A percentile compares a stretch with the other conserved stretches of the same genome.
These are phyloP conservation scores for Graphiopsis chlorocephala DNA, from an alignment of 2,329 filamentous ascomycete genomes.

Conservation along the genomic window DNA sequence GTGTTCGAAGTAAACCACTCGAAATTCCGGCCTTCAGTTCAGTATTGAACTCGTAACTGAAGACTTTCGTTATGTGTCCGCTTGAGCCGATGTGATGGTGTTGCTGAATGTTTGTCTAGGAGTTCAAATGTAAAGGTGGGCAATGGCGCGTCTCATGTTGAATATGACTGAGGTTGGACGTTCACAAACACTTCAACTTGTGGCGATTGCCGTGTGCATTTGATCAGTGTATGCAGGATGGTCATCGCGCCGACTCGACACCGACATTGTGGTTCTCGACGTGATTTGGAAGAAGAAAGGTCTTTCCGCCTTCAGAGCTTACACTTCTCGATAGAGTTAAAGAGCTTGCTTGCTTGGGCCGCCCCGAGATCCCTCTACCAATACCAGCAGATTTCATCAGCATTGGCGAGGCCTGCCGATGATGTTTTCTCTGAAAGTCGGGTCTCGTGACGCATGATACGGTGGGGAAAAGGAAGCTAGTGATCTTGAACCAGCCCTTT, in stretches of 20 bases:
- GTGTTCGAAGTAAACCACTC: background rate
- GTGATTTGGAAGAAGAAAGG: background rate
- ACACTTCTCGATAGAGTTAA: conserved; percentile 5
- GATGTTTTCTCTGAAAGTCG: background rate
- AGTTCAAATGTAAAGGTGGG: background rate
- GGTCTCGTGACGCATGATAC: background rate
- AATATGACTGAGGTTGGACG: background rate
- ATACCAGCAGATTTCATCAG: background rate
- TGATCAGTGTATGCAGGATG: background rate
- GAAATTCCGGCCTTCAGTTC: background rate
- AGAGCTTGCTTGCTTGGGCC: background rate
- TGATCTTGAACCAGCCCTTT: background rate
- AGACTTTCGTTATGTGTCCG: background rate
- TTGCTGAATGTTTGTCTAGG: background rate
- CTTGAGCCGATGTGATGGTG: background rate
- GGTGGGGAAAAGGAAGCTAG: background rate
- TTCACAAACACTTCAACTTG: background rate
- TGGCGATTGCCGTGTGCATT: background rate
- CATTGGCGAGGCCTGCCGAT: background rate
- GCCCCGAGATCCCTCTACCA: background rate
- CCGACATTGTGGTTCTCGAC: background rate
- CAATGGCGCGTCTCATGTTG: background rate
- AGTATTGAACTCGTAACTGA: background rate
- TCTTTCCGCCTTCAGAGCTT: background rate
- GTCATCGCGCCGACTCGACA: background rate